These are phyloP conservation scores for Cryptococcus hybrid DNA, from an alignment of 1,284 basidiomycete species.

Conservation along the genomic window DNA sequence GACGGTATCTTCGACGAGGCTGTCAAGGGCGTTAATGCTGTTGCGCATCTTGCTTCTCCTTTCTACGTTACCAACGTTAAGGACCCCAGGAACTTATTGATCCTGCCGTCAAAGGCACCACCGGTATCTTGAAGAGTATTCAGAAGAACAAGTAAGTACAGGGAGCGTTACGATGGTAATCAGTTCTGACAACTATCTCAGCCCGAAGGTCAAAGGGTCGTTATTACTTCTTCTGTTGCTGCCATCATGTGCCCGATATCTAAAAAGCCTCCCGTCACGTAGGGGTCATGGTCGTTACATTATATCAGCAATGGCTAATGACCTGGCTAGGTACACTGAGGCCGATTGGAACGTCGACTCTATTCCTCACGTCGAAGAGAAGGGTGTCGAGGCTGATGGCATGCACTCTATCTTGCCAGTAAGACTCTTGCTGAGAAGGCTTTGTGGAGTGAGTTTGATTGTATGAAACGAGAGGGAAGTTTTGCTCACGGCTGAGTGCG, in stretches of 20 bases:
- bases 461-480: too few species aligned
- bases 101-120: constrained; percentile 65
- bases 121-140: constrained; percentile 59
- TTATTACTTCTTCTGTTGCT: constrained; percentile 64
- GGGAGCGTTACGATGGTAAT: too few species aligned
- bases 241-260: constrained; percentile 50
- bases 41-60: constrained; percentile 44
- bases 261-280: constrained; percentile 2
- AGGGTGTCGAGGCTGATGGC: constrained; percentile 60
- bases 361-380: constrained; percentile 57
- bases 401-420: constrained; percentile 26
- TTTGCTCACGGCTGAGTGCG: too few species aligned
- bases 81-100: constrained; percentile 53
- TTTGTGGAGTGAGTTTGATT: constrained; percentile 42
- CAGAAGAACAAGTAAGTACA: constrained; percentile 55
- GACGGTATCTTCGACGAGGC: constrained; percentile 66
- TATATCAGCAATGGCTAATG: too few species aligned
- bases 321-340: constrained; percentile 27
- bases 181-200: constrained; percentile 1
- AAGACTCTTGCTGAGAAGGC: constrained; percentile 68
- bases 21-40: constrained; percentile 63
- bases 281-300: too few species aligned
- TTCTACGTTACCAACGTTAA: constrained; percentile 40
- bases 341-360: constrained; percentile 67
- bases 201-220: constrained; percentile 56